phyloP scores from a whole-genome alignment of 768 basidiomycete species.

The Cyathus striatus region DNA sequence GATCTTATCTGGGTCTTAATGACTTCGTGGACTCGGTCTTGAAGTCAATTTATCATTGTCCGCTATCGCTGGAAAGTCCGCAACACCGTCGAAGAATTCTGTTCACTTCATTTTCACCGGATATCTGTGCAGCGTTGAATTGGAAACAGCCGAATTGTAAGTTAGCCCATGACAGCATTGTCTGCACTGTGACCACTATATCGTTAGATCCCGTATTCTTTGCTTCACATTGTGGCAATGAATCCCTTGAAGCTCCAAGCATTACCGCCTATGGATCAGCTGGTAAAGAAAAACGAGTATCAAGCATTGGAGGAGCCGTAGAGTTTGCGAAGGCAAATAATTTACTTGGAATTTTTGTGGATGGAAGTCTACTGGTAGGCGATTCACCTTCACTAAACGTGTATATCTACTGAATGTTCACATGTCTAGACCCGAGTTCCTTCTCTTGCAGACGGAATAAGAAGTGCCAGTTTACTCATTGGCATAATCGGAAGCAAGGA shows the following conservation, averaged over 20 bases:
- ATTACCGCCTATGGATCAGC: slow-evolving; percentile 18
- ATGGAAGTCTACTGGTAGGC: slow-evolving; percentile 77
- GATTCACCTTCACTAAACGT: not conserved
- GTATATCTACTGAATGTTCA: not conserved
- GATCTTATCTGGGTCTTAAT: slow-evolving; percentile 68
- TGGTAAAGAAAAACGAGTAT: slow-evolving; percentile 41
- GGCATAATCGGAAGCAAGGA: slow-evolving; percentile 71
- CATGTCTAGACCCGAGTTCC: slow-evolving; percentile 73
- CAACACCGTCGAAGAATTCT: slow-evolving; percentile 70
- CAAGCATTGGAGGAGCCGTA: slow-evolving; percentile 84
- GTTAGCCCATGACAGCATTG: slow-evolving; percentile 14
- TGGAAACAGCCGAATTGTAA: slow-evolving; percentile 99
- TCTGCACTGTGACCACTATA: not conserved
- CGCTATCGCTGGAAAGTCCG: slow-evolving; percentile 43
- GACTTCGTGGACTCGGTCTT: slow-evolving; percentile 80
- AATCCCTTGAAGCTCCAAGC: slow-evolving; percentile 26
- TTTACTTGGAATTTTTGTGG: slow-evolving; percentile 85
- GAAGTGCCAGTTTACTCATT: slow-evolving; percentile 83
- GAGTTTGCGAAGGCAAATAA: slow-evolving; percentile 93
- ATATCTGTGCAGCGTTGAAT: slow-evolving; percentile 86
- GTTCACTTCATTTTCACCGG: slow-evolving; percentile 90
- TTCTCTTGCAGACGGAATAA: slow-evolving; percentile 82
- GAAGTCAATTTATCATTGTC: slow-evolving; percentile 72
- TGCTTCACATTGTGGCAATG: slow-evolving; percentile 80
- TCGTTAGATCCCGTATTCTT: slow-evolving; percentile 90